Base-by-base conservation (phyloP, 2,329 filamentous ascomycete genomes). In the Grosmannia serpens region DNA sequence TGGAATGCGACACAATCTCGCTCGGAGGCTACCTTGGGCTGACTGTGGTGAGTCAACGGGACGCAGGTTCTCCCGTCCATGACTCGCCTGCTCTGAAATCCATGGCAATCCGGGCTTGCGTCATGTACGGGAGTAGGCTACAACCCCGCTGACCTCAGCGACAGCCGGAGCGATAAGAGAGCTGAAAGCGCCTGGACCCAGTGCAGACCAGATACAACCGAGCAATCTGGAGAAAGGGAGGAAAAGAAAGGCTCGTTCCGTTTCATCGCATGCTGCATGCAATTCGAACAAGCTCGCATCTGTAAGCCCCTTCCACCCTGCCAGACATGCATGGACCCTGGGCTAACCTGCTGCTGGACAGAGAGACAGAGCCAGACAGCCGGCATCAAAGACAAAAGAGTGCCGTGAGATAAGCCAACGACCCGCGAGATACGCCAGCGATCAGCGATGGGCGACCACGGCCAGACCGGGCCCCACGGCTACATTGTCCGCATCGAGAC, bases 401-500 rank as follows among this genome's bases (percentile, higher is more conserved):
- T 15, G 8, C 20, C 41, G 17, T 44, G 41, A 20, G 9, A n/a
- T n/a, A 17, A 44, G 20, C 20, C 13, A 15, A 38, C 13, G 17
- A 17, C 15, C 3, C 35, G 35, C 15, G 35, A 38, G 20, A 44
- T 22, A n/a, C 4, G 4, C 8, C 20, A 33, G 6, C 20, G 20
- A 20, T 20, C 20, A 44, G n/a, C 17, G 9, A 44, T 44, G 41
- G 47, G 10, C 15, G 15, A 29, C 47, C 47, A 26, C 47, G 7
- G 41, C 41, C 47, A 50, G 26, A 20, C 50, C 7, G 8, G 20
- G 41, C 41, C 29, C 8, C 29, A 33, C 6, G 52, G 52, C 35
- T 54, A 54, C 35, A 27, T 54, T 11, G 52, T 54, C 24, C 52
- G 52, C 35, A 54, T 54, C 31, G 52, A 54, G 24, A 54, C 52